Evolutionary conservation across 2,329 filamentous ascomycete genomes (phyloP).

Genomic region (Ophiostoma fasciatum): DNA sequence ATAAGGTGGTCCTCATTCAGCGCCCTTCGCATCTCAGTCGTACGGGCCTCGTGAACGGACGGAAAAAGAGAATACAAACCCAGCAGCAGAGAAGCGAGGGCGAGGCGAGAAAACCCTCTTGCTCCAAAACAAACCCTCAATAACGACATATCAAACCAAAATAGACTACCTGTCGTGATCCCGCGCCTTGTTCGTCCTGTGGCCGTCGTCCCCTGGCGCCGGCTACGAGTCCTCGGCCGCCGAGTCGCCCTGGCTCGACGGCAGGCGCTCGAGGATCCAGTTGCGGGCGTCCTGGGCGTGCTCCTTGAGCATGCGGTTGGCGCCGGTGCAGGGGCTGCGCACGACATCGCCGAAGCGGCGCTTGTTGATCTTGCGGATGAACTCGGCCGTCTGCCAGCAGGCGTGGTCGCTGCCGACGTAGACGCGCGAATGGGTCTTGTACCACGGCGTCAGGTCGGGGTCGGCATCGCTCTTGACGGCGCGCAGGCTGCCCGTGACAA

Average conservation of each 20-base stretch:
- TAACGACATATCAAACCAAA: no score
- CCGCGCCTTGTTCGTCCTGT: no score
- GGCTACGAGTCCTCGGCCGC: conserved; percentile 30
- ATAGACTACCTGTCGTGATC: no score
- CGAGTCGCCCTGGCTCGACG: conserved; percentile 24
- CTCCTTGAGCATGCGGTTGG: conserved; percentile 41
- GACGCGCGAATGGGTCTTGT: conserved; percentile 64
- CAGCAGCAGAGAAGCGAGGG: no score
- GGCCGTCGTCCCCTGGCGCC: no score
- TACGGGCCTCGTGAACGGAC: no score
- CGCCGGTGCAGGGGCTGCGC: conserved; percentile 30
- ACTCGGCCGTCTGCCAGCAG: conserved; percentile 54
- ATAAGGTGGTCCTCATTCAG: no score
- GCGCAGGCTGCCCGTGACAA: conserved; percentile 63
- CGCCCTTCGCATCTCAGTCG: no score
- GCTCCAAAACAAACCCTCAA: no score
- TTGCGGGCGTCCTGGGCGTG: conserved; percentile 36
- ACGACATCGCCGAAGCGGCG: conserved; percentile 44
- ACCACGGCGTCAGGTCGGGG: conserved; percentile 62
- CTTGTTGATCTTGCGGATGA: conserved; percentile 43
- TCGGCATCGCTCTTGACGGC: conserved; percentile 69
- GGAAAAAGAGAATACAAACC: no score
- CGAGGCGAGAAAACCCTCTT: no score
- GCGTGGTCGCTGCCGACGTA: conserved; percentile 63
- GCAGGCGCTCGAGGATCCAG: conserved; percentile 33